These are phyloP conservation scores for Apiospora koreana DNA, from an alignment of 2,329 filamentous ascomycete genomes.

Conservation along the genomic window DNA sequence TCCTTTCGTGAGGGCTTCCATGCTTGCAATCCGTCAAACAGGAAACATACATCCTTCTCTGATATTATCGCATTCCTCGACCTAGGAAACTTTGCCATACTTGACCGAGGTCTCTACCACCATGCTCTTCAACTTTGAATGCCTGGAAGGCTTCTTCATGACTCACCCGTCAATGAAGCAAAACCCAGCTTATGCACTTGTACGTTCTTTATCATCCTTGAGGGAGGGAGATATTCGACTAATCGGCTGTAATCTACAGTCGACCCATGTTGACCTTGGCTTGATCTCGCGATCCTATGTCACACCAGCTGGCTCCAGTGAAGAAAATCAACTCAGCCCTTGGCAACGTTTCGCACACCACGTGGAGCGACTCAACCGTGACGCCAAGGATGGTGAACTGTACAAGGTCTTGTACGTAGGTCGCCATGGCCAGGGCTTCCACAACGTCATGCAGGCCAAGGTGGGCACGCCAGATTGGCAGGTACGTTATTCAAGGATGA, in stretches of 20 bases:
- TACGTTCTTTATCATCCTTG: neutral
- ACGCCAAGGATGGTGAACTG: slow-evolving; percentile 10
- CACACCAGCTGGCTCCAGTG: neutral
- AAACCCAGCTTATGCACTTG: neutral
- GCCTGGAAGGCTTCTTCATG: slow-evolving; percentile 8
- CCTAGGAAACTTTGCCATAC: too few relatives aligned
- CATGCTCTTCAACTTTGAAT: neutral
- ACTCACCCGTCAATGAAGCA: slow-evolving; percentile 6
- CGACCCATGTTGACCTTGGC: neutral
- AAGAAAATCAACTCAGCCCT: neutral
- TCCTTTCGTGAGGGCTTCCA: neutral
- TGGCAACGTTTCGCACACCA: slow-evolving; percentile 14
- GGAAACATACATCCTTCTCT: neutral
- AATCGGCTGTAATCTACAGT: neutral
- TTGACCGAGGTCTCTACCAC: too few relatives aligned
- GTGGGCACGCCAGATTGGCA: slow-evolving; percentile 16
- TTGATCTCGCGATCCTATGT: neutral
- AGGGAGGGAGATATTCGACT: neutral
- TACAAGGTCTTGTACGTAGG: slow-evolving; percentile 17
- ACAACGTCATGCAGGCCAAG: slow-evolving; percentile 15
- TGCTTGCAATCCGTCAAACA: neutral
- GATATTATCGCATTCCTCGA: too few relatives aligned
- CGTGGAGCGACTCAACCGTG: slow-evolving; percentile 12
- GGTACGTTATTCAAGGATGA: neutral
- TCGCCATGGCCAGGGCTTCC: slow-evolving; percentile 15